phyloP scores from a whole-genome alignment of 139 green algal genomes.

The Coelastrella sp. region DNA sequence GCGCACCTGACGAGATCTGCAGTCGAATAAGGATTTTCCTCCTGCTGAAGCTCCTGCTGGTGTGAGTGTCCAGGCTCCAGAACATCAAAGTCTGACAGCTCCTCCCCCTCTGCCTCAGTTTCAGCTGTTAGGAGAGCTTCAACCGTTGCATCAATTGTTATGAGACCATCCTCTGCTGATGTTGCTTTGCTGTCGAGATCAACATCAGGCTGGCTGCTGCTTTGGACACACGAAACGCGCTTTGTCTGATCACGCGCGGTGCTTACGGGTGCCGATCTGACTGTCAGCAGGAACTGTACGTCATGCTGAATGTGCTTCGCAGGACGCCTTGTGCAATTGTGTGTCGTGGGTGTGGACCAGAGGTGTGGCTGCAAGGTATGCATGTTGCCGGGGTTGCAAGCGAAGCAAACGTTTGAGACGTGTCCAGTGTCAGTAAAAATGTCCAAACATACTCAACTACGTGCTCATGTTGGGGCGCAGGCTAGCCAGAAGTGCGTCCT shows the following conservation, averaged over 20 bases:
- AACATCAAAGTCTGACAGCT: neutral
- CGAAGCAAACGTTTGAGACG: too few species aligned
- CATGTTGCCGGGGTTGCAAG: neutral
- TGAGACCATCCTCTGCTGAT: neutral
- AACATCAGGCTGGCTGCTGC: slow-evolving; percentile 30
- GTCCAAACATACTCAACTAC: too few species aligned
- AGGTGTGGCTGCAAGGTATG: slow-evolving; percentile 17
- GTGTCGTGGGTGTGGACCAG: too few species aligned
- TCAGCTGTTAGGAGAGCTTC: slow-evolving; percentile 17
- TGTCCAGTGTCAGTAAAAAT: too few species aligned
- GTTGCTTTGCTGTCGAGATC: neutral
- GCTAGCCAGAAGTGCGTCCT: too few species aligned
- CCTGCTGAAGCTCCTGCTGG: slow-evolving; percentile 6
- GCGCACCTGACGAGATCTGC: slow-evolving; percentile 52
- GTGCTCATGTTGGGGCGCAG: too few species aligned
- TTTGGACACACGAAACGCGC: too few species aligned
- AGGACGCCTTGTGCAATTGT: too few species aligned
- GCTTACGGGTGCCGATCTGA: too few species aligned
- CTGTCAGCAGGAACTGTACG: too few species aligned
- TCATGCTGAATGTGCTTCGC: too few species aligned
- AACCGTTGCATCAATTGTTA: neutral
- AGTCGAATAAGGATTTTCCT: slow-evolving; percentile 54
- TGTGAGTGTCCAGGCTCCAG: neutral
- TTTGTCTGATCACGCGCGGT: too few species aligned
- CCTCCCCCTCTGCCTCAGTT: neutral